Conservation (phyloP, 441 rosid species). For the Eutrema salsugineum region DNA sequence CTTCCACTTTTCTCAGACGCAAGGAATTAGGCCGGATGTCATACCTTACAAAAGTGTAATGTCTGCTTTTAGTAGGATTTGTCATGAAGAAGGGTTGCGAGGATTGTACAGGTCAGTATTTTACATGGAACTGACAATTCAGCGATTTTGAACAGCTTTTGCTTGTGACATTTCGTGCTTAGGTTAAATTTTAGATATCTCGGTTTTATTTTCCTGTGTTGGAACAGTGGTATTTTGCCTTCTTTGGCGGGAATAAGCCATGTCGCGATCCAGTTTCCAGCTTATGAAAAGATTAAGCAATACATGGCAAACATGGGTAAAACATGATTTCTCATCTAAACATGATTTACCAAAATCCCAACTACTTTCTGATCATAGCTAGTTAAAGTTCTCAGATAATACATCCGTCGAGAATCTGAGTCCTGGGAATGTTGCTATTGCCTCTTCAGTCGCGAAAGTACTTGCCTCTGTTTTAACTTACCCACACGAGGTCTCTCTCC, state of each 20-base stretch:
- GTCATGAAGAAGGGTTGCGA: conserved; percentile 78
- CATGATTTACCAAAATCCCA: background rate
- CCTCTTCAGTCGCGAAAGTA: conserved; percentile 81
- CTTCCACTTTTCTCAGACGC: conserved; percentile 47
- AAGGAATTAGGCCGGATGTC: conserved; percentile 80
- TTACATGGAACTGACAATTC: background rate
- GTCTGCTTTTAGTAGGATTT: conserved; percentile 81
- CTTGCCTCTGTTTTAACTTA: conserved; percentile 77
- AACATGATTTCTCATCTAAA: background rate
- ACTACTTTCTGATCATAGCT: conserved; percentile 31
- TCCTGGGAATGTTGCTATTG: conserved; percentile 61
- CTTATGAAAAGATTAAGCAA: conserved; percentile 76
- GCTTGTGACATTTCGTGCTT: background rate
- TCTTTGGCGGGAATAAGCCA: conserved; percentile 91
- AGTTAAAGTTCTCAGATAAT: conserved; percentile 45
- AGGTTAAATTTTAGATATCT: background rate
- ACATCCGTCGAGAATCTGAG: conserved; percentile 58
- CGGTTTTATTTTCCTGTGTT: conserved; percentile 1
- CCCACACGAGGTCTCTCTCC: conserved; percentile 75
- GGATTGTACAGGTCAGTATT: conserved; percentile 82
- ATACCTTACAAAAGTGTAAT: conserved; percentile 80
- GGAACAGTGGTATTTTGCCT: conserved; percentile 86
- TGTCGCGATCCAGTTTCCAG: conserved; percentile 95
- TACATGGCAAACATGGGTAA: conserved; percentile 78
- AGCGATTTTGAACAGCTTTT: background rate